Conservation (phyloP, 345 rosid genomes). For the Moringa oleifera region DNA sequence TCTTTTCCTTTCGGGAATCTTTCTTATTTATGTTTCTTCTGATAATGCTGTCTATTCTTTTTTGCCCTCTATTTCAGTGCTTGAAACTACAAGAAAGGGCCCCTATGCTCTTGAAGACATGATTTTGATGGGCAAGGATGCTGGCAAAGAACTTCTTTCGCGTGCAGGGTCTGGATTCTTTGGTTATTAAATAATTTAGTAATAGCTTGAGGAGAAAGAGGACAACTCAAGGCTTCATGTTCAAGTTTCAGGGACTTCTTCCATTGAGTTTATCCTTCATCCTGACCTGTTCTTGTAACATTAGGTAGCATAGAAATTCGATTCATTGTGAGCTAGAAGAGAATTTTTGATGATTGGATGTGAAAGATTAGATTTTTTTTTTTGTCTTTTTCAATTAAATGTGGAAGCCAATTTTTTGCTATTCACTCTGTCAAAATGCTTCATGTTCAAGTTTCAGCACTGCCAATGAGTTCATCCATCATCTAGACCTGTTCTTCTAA, state of each 20-base stretch:
- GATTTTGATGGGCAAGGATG: constrained; percentile 85
- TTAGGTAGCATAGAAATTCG: too few relatives aligned
- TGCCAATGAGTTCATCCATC: too few relatives aligned
- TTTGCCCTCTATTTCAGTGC: constrained; percentile 46
- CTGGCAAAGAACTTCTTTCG: constrained; percentile 86
- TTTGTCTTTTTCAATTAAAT: too few relatives aligned
- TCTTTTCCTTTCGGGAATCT: neutral
- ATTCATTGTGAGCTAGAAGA: too few relatives aligned
- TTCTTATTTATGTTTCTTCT: neutral
- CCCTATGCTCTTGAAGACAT: constrained; percentile 59
- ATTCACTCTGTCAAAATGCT: too few relatives aligned
- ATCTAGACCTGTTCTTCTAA: too few relatives aligned
- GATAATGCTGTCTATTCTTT: constrained; percentile 5
- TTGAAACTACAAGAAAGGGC: constrained; percentile 88
- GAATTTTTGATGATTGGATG: too few relatives aligned
- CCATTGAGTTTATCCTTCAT: too few relatives aligned
- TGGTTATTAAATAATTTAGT: constrained; percentile 31
- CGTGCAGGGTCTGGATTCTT: constrained; percentile 87
- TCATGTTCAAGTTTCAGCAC: too few relatives aligned
- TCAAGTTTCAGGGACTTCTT: constrained; percentile 12
- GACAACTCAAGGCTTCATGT: constrained; percentile 6
- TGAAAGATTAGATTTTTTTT: too few relatives aligned
- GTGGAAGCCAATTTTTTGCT: too few relatives aligned
- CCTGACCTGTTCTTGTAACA: too few relatives aligned
- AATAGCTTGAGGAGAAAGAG: neutral